Evolutionary conservation across 192 early-diverging fungal genomes (phyloP).

Genomic region (Entomortierella beljakovae): DNA sequence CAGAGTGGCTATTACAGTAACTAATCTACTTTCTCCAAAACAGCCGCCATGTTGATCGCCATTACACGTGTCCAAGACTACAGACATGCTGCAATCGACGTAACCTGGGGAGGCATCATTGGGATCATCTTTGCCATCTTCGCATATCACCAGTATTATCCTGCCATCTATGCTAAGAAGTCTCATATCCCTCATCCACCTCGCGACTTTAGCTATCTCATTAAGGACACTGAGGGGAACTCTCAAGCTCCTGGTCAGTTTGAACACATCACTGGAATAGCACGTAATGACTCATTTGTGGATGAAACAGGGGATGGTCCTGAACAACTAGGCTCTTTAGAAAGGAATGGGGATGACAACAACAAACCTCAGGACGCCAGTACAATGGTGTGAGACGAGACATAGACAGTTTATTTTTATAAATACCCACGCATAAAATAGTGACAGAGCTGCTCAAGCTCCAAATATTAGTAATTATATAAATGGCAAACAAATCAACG

Average conservation of each 20-base stretch:
- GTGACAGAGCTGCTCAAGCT: too few species aligned
- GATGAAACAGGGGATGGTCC: constrained; percentile 20
- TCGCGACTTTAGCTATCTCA: constrained; percentile 28
- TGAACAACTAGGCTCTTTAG: not conserved
- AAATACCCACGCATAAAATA: too few species aligned
- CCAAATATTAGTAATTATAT: too few species aligned
- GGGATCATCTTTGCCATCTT: constrained; percentile 73
- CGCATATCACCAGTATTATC: constrained; percentile 78
- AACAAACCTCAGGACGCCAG: not conserved
- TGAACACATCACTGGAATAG: constrained; percentile 30
- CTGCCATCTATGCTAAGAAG: constrained; percentile 31
- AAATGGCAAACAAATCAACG: too few species aligned
- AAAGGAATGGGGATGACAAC: not conserved
- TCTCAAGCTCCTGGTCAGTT: constrained; percentile 7
- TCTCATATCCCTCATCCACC: constrained; percentile 33
- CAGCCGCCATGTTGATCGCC: constrained; percentile 63
- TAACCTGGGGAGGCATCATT: constrained; percentile 69
- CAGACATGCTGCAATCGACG: constrained; percentile 74
- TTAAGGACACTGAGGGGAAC: constrained; percentile 20
- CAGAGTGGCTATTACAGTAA: too few species aligned
- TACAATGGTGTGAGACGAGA: too few species aligned
- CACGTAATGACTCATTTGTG: constrained; percentile 18
- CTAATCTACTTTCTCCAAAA: not conserved
- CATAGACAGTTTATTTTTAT: too few species aligned
- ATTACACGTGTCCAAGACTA: constrained; percentile 73